Evolutionary conservation across 2,329 filamentous ascomycete genomes (phyloP).

Genomic region (Trichoderma gracile): DNA sequence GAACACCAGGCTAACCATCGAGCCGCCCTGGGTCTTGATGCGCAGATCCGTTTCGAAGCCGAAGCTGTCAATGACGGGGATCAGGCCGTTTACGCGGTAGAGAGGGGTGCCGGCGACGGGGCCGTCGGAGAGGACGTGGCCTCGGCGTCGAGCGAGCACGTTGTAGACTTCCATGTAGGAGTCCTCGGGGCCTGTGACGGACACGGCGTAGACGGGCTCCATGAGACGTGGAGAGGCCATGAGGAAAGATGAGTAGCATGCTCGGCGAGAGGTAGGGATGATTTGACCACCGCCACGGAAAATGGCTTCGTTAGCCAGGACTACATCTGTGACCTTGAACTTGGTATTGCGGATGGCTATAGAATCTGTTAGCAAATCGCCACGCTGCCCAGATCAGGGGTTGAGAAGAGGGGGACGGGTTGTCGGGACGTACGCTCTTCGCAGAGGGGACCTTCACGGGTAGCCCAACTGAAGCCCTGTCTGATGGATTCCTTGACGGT

Average conservation of each 20-base stretch:
- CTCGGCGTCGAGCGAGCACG: constrained; percentile 80
- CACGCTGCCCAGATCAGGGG: neutral
- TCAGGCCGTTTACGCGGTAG: constrained; percentile 84
- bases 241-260: constrained; percentile 93
- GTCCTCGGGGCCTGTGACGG: constrained; percentile 89
- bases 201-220: constrained; percentile 92
- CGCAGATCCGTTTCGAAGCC: constrained; percentile 97
- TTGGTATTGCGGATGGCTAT: constrained; percentile 94
- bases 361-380: constrained; percentile 32
- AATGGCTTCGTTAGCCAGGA: constrained; percentile 85
- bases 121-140: constrained; percentile 91
- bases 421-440: constrained; percentile 77
- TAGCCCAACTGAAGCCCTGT: constrained; percentile 96
- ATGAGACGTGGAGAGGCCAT: constrained; percentile 96
- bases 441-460: constrained; percentile 90
- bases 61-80: constrained; percentile 96
- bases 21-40: constrained; percentile 92
- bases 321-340: constrained; percentile 91
- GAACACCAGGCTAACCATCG: constrained; percentile 88
- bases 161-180: constrained; percentile 89
- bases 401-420: too few relatives aligned
- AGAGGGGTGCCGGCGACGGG: constrained; percentile 92
- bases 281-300: constrained; percentile 95
- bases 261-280: constrained; percentile 88
- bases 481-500: constrained; percentile 89